Conservation (phyloP, 2,329 filamentous ascomycete species). For the Laburnicola sp. region DNA sequence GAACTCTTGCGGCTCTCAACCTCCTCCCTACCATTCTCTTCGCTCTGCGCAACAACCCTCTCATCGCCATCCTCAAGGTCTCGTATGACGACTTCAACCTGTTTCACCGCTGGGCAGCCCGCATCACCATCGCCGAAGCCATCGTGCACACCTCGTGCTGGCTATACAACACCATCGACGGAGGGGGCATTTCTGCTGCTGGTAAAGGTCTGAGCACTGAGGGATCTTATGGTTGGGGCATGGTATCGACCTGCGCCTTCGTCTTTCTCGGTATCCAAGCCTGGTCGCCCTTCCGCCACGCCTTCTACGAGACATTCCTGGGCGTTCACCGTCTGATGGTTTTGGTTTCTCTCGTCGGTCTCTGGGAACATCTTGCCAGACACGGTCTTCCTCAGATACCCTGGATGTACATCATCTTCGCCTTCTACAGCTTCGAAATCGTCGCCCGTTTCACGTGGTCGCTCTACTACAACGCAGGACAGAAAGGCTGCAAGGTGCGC, state of each 20-base stretch:
- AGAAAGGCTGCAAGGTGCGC: conserved; percentile 55
- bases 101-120: conserved; percentile 79
- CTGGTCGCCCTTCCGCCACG: conserved; percentile 80
- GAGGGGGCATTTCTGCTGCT: conserved; percentile 65
- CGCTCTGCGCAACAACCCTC: conserved; percentile 88
- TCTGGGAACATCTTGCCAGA: conserved; percentile 77
- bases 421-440: conserved; percentile 75
- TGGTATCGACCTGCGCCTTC: conserved; percentile 63
- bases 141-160: conserved; percentile 73
- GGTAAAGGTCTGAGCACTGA: conserved; percentile 58
- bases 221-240: conserved; percentile 67
- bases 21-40: conserved; percentile 90
- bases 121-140: conserved; percentile 70
- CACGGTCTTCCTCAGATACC: conserved; percentile 69
- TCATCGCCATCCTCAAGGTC: conserved; percentile 79
- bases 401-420: conserved; percentile 73
- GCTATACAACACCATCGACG: conserved; percentile 65
- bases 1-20: conserved; percentile 82
- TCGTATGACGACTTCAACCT: conserved; percentile 98
- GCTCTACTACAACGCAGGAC: conserved; percentile 58
- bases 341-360: conserved; percentile 66
- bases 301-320: conserved; percentile 96
- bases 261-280: conserved; percentile 69
- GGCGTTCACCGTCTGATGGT: conserved; percentile 80
- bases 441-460: conserved; percentile 54